These are phyloP conservation scores for Boeremia lycopersici DNA, from an alignment of 2,329 filamentous ascomycete genomes.

Conservation along the genomic window DNA sequence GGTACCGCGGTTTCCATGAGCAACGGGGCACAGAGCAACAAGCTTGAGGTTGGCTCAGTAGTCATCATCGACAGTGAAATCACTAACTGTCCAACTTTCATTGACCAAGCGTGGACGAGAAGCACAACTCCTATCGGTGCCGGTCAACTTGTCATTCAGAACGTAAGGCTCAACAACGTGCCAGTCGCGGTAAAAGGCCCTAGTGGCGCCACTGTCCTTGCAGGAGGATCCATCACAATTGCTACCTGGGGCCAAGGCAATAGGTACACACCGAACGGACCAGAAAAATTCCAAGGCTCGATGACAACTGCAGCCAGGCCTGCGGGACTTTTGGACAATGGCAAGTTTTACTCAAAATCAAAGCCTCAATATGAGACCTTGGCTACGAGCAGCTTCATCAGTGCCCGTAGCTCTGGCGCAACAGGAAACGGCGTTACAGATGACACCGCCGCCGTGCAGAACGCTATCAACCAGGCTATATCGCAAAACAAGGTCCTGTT, in stretches of 20 bases:
- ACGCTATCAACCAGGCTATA: slow-evolving; percentile 68
- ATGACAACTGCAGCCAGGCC: slow-evolving; percentile 56
- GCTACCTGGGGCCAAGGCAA: slow-evolving; percentile 46
- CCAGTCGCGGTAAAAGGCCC: slow-evolving; percentile 40
- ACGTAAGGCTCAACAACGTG: slow-evolving; percentile 51
- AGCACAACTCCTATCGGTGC: slow-evolving; percentile 51
- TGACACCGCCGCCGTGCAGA: slow-evolving; percentile 81
- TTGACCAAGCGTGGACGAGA: slow-evolving; percentile 52
- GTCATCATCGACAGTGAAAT: slow-evolving; percentile 64
- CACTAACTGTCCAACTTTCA: slow-evolving; percentile 55
- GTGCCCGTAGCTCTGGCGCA: slow-evolving; percentile 57
- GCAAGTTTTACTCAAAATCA: slow-evolving; percentile 57
- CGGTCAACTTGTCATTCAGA: slow-evolving; percentile 62
- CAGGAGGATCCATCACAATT: slow-evolving; percentile 43
- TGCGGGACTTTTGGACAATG: slow-evolving; percentile 53
- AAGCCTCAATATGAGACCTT: slow-evolving; percentile 60
- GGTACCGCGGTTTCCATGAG: slow-evolving; percentile 60
- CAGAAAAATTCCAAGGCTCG: slow-evolving; percentile 53
- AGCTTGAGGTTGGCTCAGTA: slow-evolving; percentile 59
- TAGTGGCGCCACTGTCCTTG: slow-evolving; percentile 34
- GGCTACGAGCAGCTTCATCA: slow-evolving; percentile 67
- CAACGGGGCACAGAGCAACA: slow-evolving; percentile 33
- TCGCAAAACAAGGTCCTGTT: slow-evolving; percentile 62
- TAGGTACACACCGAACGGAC: slow-evolving; percentile 49
- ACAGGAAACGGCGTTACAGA: slow-evolving; percentile 81